phyloP scores from a whole-genome alignment of 495 filamentous ascomycete genomes.

The Lophium mytilinum region DNA sequence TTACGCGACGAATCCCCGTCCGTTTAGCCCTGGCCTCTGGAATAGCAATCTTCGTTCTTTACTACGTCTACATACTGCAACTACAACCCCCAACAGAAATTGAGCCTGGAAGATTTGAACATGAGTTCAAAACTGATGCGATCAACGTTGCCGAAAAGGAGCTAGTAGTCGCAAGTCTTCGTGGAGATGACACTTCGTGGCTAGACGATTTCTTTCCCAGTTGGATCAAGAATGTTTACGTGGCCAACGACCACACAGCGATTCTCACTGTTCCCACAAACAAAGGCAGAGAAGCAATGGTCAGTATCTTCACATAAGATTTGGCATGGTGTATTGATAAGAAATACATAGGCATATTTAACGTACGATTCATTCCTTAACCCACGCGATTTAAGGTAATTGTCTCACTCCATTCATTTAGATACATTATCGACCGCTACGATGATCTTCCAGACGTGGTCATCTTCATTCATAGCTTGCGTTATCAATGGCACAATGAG shows the following conservation, averaged over 20 bases:
- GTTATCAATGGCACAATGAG: slow-evolving; percentile 57
- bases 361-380: slow-evolving; percentile 24
- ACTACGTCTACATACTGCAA: not conserved
- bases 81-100: not conserved
- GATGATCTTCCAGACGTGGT: slow-evolving; percentile 49
- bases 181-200: slow-evolving; percentile 39
- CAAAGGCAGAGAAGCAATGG: slow-evolving; percentile 53
- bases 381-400: not conserved
- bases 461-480: slow-evolving; percentile 54
- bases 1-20: not conserved
- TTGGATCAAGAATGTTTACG: slow-evolving; percentile 45
- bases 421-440: slow-evolving; percentile 60
- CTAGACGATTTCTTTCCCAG: slow-evolving; percentile 42
- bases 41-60: not conserved
- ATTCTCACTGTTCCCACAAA: slow-evolving; percentile 42
- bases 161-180: slow-evolving; percentile 23
- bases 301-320: slow-evolving; percentile 6
- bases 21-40: not conserved
- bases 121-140: not conserved
- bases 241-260: slow-evolving; percentile 42
- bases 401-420: not conserved
- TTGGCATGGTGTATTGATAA: too few relatives aligned
- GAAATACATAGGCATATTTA: slow-evolving; percentile 35
- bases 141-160: slow-evolving; percentile 10
- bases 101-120: not conserved